These are phyloP conservation scores for Planoprotostelium fungivorum DNA, from an alignment of 78 protist genomes.

Conservation along the genomic window DNA sequence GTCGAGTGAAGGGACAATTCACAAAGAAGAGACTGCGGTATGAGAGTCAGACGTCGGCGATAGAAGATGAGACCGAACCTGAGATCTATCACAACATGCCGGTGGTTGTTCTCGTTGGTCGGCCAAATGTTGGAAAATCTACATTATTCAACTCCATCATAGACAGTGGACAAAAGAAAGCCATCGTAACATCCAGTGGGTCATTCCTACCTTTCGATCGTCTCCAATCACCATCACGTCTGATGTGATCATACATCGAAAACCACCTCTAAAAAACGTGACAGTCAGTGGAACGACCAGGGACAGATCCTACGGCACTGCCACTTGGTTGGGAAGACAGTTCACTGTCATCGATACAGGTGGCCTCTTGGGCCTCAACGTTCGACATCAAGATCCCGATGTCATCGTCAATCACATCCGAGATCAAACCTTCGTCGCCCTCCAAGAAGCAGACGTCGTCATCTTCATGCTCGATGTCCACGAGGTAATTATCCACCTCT, in stretches of 20 bases:
- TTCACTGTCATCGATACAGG: slow-evolving; percentile 71
- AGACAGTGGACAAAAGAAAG: neutral
- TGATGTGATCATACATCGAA: no score
- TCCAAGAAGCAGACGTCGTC: slow-evolving; percentile 49
- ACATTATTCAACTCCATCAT: slow-evolving; percentile 60
- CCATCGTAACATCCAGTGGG: neutral
- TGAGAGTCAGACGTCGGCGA: neutral
- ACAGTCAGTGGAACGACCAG: slow-evolving; percentile 55
- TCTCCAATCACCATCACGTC: neutral
- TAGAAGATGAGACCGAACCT: neutral
- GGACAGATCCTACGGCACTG: slow-evolving; percentile 48
- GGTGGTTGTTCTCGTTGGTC: slow-evolving; percentile 59
- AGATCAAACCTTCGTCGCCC: slow-evolving; percentile 43
- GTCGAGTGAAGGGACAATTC: neutral
- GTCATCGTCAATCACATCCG: slow-evolving; percentile 20
- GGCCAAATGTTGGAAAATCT: slow-evolving; percentile 76
- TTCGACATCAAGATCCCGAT: slow-evolving; percentile 15
- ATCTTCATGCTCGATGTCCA: slow-evolving; percentile 31
- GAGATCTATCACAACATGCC: slow-evolving; percentile 19
- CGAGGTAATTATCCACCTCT: neutral
- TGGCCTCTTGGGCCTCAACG: slow-evolving; percentile 54
- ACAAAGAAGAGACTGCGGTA: neutral
- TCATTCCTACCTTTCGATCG: neutral
- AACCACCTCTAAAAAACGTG: neutral
- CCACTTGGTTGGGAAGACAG: slow-evolving; percentile 15